Evolutionary conservation across 2,329 filamentous ascomycete species (phyloP).

Genomic region (Hymenoscyphus linearis): DNA sequence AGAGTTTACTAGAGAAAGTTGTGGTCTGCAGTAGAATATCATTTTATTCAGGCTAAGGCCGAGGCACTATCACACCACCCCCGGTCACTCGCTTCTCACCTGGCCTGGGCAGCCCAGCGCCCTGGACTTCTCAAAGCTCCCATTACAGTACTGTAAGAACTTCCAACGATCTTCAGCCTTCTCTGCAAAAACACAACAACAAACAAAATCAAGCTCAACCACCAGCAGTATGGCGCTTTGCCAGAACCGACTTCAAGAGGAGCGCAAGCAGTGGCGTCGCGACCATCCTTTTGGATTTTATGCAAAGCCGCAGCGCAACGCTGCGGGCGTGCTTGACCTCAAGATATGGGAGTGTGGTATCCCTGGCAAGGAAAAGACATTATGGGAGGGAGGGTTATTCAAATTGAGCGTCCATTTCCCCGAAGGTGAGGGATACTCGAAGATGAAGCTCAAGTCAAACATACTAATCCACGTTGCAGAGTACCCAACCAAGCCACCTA

Average conservation of each 20-base stretch:
- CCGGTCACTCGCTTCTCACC: neutral
- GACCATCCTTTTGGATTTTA: constrained; percentile 98
- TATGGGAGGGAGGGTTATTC: constrained; percentile 97
- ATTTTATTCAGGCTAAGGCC: neutral
- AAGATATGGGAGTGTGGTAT: constrained; percentile 97
- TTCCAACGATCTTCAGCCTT: constrained; percentile 5
- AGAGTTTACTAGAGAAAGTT: neutral
- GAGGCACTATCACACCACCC: neutral
- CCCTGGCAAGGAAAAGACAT: constrained; percentile 91
- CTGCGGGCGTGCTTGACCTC: constrained; percentile 78
- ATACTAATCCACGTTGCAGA: constrained; percentile 49
- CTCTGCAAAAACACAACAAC: constrained; percentile 11
- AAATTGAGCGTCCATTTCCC: constrained; percentile 91
- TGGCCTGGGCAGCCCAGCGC: too few relatives aligned
- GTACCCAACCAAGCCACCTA: constrained; percentile 97
- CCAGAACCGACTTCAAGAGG: constrained; percentile 80
- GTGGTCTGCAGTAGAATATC: neutral
- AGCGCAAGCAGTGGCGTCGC: constrained; percentile 92
- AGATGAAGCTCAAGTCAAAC: neutral
- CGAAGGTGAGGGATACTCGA: constrained; percentile 59
- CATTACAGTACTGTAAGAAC: too few relatives aligned
- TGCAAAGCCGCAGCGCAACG: constrained; percentile 76
- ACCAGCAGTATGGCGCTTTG: constrained; percentile 69
- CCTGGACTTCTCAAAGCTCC: neutral
- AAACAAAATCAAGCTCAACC: neutral